phyloP scores from a whole-genome alignment of 2,329 filamentous ascomycete species.

The Bipolaris victoriae region DNA sequence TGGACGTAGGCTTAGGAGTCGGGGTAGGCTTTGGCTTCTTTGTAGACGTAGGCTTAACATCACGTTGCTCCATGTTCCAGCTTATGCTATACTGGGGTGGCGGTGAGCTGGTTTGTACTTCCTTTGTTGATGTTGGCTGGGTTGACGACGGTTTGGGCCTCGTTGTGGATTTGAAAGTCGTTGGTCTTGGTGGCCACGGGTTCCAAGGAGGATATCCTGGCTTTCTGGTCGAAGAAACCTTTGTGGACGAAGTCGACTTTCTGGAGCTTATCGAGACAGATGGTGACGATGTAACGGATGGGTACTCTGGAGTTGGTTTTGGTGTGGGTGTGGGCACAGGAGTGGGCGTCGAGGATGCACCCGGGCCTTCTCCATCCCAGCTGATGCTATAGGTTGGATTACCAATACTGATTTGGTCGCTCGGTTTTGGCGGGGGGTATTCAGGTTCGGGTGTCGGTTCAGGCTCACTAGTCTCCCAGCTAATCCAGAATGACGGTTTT shows the following conservation, averaged over 20 bases:
- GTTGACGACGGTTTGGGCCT: constrained; percentile 7
- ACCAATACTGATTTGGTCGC: constrained; percentile 10
- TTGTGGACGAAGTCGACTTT: constrained; percentile 1
- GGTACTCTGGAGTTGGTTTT: constrained; percentile 8
- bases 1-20: constrained; percentile 1
- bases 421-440: constrained; percentile 13
- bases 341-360: neutral
- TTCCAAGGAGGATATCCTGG: constrained; percentile 16
- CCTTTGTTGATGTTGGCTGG: constrained; percentile 8
- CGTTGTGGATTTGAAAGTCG: constrained; percentile 5
- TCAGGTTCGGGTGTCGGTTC: constrained; percentile 11
- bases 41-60: constrained; percentile 11
- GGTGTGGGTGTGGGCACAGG: constrained; percentile 9
- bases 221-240: constrained; percentile 19
- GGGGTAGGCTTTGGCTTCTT: constrained; percentile 3
- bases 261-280: constrained; percentile 8
- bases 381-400: constrained; percentile 12
- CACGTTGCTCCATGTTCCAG: constrained; percentile 19
- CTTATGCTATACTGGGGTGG: constrained; percentile 20
- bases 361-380: constrained; percentile 14
- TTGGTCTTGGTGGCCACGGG: constrained; percentile 18
- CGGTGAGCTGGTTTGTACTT: constrained; percentile 9
- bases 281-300: constrained; percentile 1
- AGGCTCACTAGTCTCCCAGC: constrained; percentile 9
- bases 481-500: constrained; percentile 10